Base-by-base conservation (phyloP, 306 rosid genomes). In the Cajanus cajan region DNA sequence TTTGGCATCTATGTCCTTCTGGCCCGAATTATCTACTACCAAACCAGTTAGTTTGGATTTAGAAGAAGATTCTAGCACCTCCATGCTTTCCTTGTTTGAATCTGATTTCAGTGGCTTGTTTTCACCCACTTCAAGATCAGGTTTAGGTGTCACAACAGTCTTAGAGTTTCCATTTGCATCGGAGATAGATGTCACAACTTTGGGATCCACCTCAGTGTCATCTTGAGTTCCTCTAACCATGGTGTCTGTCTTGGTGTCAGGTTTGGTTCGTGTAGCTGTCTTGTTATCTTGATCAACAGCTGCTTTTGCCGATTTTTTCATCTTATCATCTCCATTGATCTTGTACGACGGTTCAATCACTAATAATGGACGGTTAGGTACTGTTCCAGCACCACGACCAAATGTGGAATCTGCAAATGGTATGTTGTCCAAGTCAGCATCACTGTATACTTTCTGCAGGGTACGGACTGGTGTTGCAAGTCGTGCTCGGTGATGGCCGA, bases 391-490 rank as follows among this genome's bases (percentile, higher is more conserved):
- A 48, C 55, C 85, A 43, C 34, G 51, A 66, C 70, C 74, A 74
- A 80, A 84, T 67, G 84, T 55, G 65, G 98, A 79, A 68, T 92
- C 98, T 65, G 92, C 86, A 50, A 76, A 90, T 43, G 97, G 96
- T 33, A 89, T 68, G 68, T 79, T 90, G 2, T 92, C 97, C 81
- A 89, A 81, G 75, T 94, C 98, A 9, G 90, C 76, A 55, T 89
- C 97, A 15, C 84, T 75, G 68, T 89, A 91, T 80, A 81, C 82
- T 82, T 89, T 94, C 89, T 88, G 95, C 85, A 92, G 78, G 50
- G 97, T 92, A 68, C 98, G 98, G 71, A 92, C 84, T n/a, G 98
- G 98, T 41, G 98, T 94, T 19, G 98, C 98, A 72, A 94, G 98
- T 31, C 98, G 85, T 48, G 98, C 98, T 34, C 94, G 87, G 80